Conservation (phyloP, 2,329 filamentous ascomycete genomes). For the Fusarium graminum region DNA sequence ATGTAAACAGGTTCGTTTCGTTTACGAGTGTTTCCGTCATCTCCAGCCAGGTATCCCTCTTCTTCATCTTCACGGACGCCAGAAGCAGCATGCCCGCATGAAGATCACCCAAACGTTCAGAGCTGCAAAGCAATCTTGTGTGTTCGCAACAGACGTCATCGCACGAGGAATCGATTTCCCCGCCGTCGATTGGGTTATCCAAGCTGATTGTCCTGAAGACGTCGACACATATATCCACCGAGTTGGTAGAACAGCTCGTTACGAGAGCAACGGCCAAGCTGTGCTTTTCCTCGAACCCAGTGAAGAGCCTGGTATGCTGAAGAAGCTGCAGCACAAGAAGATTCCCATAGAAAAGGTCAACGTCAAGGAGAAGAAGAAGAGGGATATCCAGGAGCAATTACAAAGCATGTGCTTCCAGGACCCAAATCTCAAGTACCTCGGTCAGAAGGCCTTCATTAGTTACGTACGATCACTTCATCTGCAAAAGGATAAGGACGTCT, state of each 20-base stretch:
- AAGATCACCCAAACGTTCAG: constrained; percentile 90
- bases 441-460: constrained; percentile 94
- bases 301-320: constrained; percentile 92
- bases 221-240: constrained; percentile 98
- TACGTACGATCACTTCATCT: constrained; percentile 88
- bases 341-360: constrained; percentile 90
- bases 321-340: constrained; percentile 86
- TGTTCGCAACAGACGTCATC: constrained; percentile 96
- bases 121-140: constrained; percentile 82
- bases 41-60: constrained; percentile 94
- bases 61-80: constrained; percentile 91
- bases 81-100: constrained; percentile 89
- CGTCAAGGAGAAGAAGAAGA: constrained; percentile 89
- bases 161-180: constrained; percentile 96
- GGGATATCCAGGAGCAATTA: constrained; percentile 84
- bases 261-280: constrained; percentile 86
- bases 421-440: constrained; percentile 91
- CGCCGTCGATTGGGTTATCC: constrained; percentile 98
- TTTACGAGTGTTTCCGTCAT: constrained; percentile 92
- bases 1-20: constrained; percentile 95
- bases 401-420: constrained; percentile 98
- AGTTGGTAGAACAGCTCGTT: constrained; percentile 93
- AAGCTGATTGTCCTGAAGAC: constrained; percentile 96
- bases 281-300: constrained; percentile 93
- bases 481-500: constrained; percentile 92